phyloP scores from a whole-genome alignment of 176 grass and related monocot species.

The Triticum urartu region DNA sequence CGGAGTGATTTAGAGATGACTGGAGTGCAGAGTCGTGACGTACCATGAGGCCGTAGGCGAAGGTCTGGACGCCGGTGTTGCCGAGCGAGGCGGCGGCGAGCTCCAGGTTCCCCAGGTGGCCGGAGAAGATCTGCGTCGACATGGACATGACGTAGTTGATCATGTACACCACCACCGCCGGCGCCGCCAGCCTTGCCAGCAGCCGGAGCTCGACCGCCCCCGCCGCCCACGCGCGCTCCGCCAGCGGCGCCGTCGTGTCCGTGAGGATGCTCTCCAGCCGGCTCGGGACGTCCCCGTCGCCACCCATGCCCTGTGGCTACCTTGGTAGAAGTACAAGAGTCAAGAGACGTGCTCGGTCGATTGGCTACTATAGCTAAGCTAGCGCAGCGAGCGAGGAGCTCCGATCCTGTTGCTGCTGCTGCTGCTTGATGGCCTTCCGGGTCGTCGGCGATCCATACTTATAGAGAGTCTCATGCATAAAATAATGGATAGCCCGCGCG shows the following conservation, averaged over 20 bases:
- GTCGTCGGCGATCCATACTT: too few relatives aligned
- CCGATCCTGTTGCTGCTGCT: too few relatives aligned
- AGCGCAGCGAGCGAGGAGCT: too few relatives aligned
- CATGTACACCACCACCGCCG: constrained; percentile 61
- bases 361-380: too few relatives aligned
- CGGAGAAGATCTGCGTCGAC: constrained; percentile 62
- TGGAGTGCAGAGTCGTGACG: too few relatives aligned
- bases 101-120: constrained; percentile 63
- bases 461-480: too few relatives aligned
- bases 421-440: too few relatives aligned
- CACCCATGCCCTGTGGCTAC: not conserved
- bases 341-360: too few relatives aligned
- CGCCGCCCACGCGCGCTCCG: constrained; percentile 27
- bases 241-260: not conserved
- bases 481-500: too few relatives aligned
- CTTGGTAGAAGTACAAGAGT: too few relatives aligned
- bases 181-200: constrained; percentile 47
- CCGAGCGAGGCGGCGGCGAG: constrained; percentile 63
- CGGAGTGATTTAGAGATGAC: too few relatives aligned
- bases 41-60: constrained; percentile 78
- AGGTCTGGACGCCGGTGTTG: constrained; percentile 66
- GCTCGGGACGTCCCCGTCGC: not conserved
- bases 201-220: constrained; percentile 22
- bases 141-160: constrained; percentile 68
- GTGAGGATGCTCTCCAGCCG: constrained; percentile 51